Evolutionary conservation across 345 rosid genomes (phyloP), one percentile per base, ranked within the genome.

Genomic region (Carallia brachiata): DNA sequence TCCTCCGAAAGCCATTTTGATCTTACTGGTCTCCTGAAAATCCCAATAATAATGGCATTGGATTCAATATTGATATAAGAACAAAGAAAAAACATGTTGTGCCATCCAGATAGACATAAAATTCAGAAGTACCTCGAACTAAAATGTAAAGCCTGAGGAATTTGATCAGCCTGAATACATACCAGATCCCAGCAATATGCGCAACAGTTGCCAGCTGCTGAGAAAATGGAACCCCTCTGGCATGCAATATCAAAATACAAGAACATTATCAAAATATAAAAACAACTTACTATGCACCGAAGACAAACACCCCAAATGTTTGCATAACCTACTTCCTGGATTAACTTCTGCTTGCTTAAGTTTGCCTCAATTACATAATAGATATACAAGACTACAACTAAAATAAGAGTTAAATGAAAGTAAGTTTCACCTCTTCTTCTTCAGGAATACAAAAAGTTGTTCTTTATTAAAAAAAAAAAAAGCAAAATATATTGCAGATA

Each of bases 141-240:
- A 31, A 48, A 64, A 73, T 63, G 1, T 40, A 47, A 50, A 34
- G 72, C 4, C 58, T 64, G 36, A 73, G 36, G 3, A 40, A 73
- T 2, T 66, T 61, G 70, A 70, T 78, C 75, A 72, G 67, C 73
- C 75, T 65, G 72, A 67, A 79, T 73, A 78, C 92, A 76, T 93
- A 91, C 98, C 98, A 90, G 79, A 79, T 95, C 99, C 97, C 97
- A 95, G 78, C 97, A 90, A 83, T 95, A 92, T 8, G 96, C 97
- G 68, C 85, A 84, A 77, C 93, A 95, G 80, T 92, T 97, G 76
- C 99, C 99, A 28, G 90, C 89, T 50, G 96, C 99, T 0, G 99
- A 86, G 73, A 81, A 92, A 67, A 95, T 78, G 70, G 90, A 83
- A 71, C 91, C 97, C 55, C 80, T 78, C 99, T 95, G 64, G 70